Base-by-base conservation (phyloP, 495 filamentous ascomycete species). In the Xanthoparmelia taractica region DNA sequence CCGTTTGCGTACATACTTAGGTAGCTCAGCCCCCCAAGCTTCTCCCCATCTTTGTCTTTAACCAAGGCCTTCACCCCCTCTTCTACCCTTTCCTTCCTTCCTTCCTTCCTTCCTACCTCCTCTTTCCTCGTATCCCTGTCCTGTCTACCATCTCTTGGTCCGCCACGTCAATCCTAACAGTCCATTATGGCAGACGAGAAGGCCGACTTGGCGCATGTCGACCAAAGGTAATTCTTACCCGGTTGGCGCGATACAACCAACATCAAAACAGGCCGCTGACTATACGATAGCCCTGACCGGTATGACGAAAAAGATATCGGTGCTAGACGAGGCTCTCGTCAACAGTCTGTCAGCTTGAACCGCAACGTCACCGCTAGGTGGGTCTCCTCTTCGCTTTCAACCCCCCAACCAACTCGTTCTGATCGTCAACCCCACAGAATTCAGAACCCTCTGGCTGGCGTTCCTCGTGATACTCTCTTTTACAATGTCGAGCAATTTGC, bases 361-460 rank as follows among this genome's bases (percentile, higher is more conserved):
- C 58, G 59, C 20, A 66, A 69, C 37, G 52, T 69, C 31, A 66
- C 67, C n/a, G 67, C 67, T 45, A 60, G 67, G 67, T 69, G 27
- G 27, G 66, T 43, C 55, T 27, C 55, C 43, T 58, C 47, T 38
- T 34, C 55, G 60, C 40, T 25, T 37, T 27, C 23, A n/a, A 33
- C 15, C n/a, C 29, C 48, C 48, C 13, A 33, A 33, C 29, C 4
- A 54, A 29, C 47, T 54, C 27, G 40, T 11, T 7, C 40, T 63
- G 23, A 57, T 34, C 3, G n/a, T n/a, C n/a, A 29, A 54, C 2
- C 50, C 11, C 41, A 58, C 40, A 85, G 81, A 64, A 85, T 88
- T 70, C 80, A 80, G 64, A 88, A 87, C 60, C 85, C 85, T 27
- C 75, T 88, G 6, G 77, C 79, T n/a, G 77, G 79, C 36, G 75